These are phyloP conservation scores for Scheffersomyces coipomensis DNA, from an alignment of 805 yeast genomes.

Conservation along the genomic window DNA sequence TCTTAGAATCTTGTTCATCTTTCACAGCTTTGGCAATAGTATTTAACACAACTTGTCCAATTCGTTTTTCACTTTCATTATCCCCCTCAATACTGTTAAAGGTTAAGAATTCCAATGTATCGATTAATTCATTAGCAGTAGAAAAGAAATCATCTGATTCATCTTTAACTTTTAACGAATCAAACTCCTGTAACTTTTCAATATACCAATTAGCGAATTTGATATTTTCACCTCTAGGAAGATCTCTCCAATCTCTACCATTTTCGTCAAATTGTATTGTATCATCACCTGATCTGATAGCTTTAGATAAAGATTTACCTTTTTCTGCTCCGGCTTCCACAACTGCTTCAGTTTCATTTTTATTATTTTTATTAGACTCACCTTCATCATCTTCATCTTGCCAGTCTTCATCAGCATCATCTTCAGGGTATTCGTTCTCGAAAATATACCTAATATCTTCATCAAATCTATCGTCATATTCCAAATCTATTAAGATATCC, in stretches of 20 bases:
- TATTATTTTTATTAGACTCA: background rate
- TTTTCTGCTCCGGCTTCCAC: conserved; percentile 5
- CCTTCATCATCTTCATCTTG: conserved; percentile 7
- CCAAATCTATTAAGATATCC: conserved; percentile 53
- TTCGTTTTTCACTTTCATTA: conserved; percentile 14
- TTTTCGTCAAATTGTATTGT: conserved; percentile 51
- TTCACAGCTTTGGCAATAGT: conserved; percentile 56
- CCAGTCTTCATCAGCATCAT: conserved; percentile 8
- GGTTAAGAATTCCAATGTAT: conserved; percentile 22
- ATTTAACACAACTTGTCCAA: conserved; percentile 42
- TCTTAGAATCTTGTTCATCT: conserved; percentile 7
- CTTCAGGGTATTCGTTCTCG: conserved; percentile 49
- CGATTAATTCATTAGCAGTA: conserved; percentile 21
- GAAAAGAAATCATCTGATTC: conserved; percentile 28
- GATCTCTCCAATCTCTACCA: conserved; percentile 73
- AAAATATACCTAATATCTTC: conserved; percentile 65
- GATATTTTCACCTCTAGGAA: conserved; percentile 59
- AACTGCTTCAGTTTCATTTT: conserved; percentile 3
- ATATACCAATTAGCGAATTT: conserved; percentile 18
- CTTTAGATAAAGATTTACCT: conserved; percentile 9
- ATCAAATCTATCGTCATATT: conserved; percentile 63
- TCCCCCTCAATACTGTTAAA: conserved; percentile 25
- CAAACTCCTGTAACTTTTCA: conserved; percentile 13
- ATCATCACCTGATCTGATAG: conserved; percentile 16
- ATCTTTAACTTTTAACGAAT: conserved; percentile 12